These are phyloP conservation scores for Cenococcum geophilum DNA, from an alignment of 495 filamentous ascomycete species.

Conservation along the genomic window DNA sequence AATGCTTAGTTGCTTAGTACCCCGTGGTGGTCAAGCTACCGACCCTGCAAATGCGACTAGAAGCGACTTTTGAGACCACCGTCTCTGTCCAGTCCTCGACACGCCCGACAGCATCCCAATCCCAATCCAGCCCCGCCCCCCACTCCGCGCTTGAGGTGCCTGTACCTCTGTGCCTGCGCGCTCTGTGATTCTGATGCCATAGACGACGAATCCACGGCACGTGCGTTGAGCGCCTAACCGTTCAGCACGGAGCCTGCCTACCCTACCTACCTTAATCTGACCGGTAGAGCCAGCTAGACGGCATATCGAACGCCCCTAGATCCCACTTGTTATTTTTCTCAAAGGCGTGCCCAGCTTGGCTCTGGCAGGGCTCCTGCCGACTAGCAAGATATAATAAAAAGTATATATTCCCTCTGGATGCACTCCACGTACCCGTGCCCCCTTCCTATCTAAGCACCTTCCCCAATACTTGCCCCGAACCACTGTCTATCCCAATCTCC, in stretches of 20 bases:
- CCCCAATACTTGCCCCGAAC: neutral
- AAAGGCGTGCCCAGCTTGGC: slow-evolving; percentile 2
- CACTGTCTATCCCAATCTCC: neutral
- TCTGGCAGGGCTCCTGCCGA: slow-evolving; percentile 5
- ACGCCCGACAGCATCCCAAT: neutral
- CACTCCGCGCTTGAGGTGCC: neutral
- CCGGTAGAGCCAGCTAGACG: slow-evolving; percentile 1
- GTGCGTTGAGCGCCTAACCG: neutral
- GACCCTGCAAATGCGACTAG: neutral
- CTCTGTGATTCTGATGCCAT: neutral
- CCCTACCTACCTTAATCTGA: slow-evolving; percentile 1
- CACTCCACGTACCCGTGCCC: neutral
- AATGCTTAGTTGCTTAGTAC: neutral
- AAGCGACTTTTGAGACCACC: neutral
- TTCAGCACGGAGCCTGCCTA: slow-evolving; percentile 1
- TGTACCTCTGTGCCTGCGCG: neutral
- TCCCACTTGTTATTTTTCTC: neutral
- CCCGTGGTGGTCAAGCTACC: neutral
- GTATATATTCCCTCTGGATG: slow-evolving; percentile 4
- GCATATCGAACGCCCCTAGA: slow-evolving; percentile 3
- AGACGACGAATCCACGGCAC: neutral
- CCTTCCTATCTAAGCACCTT: slow-evolving; percentile 1
- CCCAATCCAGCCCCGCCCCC: slow-evolving; percentile 4
- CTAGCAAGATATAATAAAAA: slow-evolving; percentile 10
- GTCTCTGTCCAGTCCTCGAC: slow-evolving; percentile 1